Evolutionary conservation across 305 asterid species (phyloP), one percentile per base, ranked within the genome.

Genomic region (Fraxinus albicans): DNA sequence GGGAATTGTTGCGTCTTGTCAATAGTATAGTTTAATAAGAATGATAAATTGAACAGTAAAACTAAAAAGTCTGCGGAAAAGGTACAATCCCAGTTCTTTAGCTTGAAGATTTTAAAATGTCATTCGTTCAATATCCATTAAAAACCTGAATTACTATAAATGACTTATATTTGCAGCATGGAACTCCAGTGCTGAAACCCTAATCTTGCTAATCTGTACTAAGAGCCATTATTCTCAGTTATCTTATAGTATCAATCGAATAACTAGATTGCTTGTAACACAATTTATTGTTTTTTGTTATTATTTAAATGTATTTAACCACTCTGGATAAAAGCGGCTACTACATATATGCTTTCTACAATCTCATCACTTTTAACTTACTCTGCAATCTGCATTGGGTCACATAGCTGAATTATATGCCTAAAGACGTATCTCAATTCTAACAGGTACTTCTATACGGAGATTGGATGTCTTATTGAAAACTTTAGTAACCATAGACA

Each of bases 391-490:
- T 29, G 36, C 74, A 27, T 4, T 67, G 69, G 27, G 21, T 33
- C 73, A 10, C 5, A 13, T 70, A 50, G 33, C 34, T 81, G 35
- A 55, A 81, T 29, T 77, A 72, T 60, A 7, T 58, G 13, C 15
- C 77, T 81, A 42, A 82, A 77, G 67, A 55, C 36, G 84, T 38
- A 53, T 50, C 47, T 79, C 67, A 25, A 83, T 86, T 84, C 70
- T 23, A 27, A 82, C 87, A 96, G 98, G 92, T 92, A 90, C 91
- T 90, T 96, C 79, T 92, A 94, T 78, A 38, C 88, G 15, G 93
- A 94, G 91, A 88, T 96, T 73, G 89, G 75, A 70, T 70, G 84
- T 84, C 79, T 86, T 35, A 47, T 69, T 7, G 84, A 84, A 53
- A 72, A 42, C 53, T 40, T 80, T 83, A 21, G 85, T 78, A 84